phyloP scores from a whole-genome alignment of 208 protist genomes.

The Leishmania amazonensis region DNA sequence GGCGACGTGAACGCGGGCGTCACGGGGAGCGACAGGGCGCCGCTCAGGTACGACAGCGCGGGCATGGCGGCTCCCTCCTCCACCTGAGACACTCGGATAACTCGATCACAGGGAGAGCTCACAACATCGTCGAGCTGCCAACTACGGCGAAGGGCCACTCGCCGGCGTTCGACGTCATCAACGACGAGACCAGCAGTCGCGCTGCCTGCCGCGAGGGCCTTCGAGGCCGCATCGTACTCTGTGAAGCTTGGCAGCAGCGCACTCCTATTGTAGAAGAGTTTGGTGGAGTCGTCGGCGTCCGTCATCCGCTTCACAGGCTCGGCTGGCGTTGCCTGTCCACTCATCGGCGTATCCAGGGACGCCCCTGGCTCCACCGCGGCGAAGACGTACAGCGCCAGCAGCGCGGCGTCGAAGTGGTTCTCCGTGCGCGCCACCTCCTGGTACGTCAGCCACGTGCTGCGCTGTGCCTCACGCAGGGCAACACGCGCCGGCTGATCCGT shows the following conservation, averaged over 20 bases:
- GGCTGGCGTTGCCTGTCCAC: not conserved
- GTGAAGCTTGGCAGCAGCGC: conserved; percentile 12
- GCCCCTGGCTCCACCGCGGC: conserved; percentile 18
- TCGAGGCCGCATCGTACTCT: conserved; percentile 15
- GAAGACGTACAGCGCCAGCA: conserved; percentile 38
- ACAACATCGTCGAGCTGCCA: not conserved
- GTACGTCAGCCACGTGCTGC: conserved; percentile 46
- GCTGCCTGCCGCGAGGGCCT: not conserved
- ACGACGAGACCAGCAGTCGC: not conserved
- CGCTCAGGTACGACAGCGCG: not conserved
- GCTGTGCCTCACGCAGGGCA: conserved; percentile 36
- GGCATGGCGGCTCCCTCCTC: conserved; percentile 7
- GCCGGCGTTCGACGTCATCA: not conserved
- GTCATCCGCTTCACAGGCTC: no score
- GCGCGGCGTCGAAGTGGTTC: conserved; percentile 36
- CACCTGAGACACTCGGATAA: not conserved
- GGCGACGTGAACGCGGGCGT: conserved; percentile 11
- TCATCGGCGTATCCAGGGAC: not conserved
- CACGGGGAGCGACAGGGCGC: conserved; percentile 10
- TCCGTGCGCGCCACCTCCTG: conserved; percentile 32
- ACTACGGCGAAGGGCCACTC: not conserved
- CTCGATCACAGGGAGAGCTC: not conserved
- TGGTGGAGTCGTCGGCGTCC: not conserved
- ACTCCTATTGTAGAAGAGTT: not conserved
- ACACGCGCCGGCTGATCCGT: conserved; percentile 33